Evolutionary conservation across 202 grass and related monocot species (phyloP).

Genomic region (Schoenoplectus tabernaemontani): DNA sequence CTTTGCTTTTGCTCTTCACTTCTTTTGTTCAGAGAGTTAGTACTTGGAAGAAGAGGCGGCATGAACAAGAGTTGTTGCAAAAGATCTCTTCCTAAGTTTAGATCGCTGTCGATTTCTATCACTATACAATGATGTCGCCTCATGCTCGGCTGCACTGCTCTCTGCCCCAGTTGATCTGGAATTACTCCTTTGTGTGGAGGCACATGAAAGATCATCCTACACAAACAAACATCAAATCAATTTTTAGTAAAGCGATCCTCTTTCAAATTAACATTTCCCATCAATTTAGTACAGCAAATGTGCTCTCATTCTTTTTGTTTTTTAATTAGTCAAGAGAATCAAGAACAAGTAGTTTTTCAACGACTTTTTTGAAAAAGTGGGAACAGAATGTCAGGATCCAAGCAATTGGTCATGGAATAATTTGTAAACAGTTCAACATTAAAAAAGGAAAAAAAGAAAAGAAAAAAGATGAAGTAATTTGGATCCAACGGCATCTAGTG

Average conservation of each 20-base stretch:
- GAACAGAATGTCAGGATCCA: not conserved
- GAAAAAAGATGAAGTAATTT: not conserved
- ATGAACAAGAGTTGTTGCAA: not conserved
- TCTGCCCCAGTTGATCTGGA: conserved; percentile 11
- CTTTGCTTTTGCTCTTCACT: not conserved
- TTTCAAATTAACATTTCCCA: not conserved
- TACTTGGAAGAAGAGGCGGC: not conserved
- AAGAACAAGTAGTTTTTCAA: not conserved
- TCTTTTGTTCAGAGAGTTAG: not conserved
- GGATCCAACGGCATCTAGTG: no score
- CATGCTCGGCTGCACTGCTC: conserved; percentile 1
- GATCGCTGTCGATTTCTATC: not conserved
- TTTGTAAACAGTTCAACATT: not conserved
- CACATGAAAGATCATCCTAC: conserved; percentile 18
- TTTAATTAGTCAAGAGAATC: not conserved
- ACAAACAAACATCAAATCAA: conserved; percentile 4
- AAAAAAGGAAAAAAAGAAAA: not conserved
- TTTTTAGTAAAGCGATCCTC: conserved; percentile 4
- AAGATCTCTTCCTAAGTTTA: conserved; percentile 3
- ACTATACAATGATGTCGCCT: not conserved
- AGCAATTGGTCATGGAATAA: not conserved
- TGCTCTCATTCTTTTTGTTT: not conserved
- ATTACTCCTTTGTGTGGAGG: not conserved
- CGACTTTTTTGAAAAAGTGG: not conserved
- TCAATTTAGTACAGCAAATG: not conserved